Evolutionary conservation across 2,329 filamentous ascomycete genomes (phyloP).

Genomic region (Tolypocladium inflatum): DNA sequence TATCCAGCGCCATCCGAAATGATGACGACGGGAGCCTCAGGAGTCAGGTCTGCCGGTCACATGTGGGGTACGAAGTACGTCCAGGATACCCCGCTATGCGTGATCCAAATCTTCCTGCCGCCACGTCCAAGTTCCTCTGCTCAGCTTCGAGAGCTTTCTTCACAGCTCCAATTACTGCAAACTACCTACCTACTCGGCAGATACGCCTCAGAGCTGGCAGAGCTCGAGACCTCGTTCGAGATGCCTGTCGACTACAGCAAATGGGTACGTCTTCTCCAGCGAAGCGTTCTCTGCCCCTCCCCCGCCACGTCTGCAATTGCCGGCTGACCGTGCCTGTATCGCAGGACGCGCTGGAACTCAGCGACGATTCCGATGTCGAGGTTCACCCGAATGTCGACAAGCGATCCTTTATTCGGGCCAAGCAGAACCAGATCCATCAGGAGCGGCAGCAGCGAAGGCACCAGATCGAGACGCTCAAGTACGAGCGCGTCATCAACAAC

Average conservation of each 20-base stretch:
- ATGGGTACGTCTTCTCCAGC: constrained; percentile 41
- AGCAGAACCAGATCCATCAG: constrained; percentile 94
- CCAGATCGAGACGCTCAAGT: constrained; percentile 85
- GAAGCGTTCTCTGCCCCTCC: not conserved
- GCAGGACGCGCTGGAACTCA: constrained; percentile 89
- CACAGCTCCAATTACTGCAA: not conserved
- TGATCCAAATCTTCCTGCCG: not conserved
- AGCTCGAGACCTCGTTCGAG: constrained; percentile 3
- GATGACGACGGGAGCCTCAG: no score
- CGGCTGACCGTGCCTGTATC: not conserved
- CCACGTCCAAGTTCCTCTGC: not conserved
- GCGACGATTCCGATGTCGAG: constrained; percentile 95
- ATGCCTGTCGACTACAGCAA: constrained; percentile 57
- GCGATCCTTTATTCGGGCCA: constrained; percentile 93
- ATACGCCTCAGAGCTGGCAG: not conserved
- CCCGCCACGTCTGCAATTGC: not conserved
- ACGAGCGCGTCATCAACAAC: constrained; percentile 89
- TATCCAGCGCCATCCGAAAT: no score
- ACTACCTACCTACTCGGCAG: not conserved
- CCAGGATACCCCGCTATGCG: not conserved
- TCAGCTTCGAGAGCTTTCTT: not conserved
- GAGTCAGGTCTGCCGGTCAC: not conserved
- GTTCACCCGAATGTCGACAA: constrained; percentile 99
- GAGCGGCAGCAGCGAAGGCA: constrained; percentile 77
- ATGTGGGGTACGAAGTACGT: not conserved